A percentile compares a stretch with the other conserved stretches of the same genome.
Evolutionary conservation across 805 yeast genomes (phyloP).

Genomic region (Yamadazyma nakazawae): DNA sequence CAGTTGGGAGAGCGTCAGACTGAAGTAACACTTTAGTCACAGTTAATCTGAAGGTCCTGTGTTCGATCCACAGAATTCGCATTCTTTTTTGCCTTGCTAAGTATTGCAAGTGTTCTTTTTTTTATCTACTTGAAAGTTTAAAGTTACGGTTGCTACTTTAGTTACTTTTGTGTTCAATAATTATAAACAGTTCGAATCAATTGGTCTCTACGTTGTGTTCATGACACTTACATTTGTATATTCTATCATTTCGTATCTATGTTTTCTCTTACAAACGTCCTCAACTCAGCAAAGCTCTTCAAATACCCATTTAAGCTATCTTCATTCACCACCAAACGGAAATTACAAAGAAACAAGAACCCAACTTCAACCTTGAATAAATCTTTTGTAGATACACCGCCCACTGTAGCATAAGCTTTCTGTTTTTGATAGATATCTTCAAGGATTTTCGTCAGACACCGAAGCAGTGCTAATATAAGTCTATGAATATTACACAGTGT

Average conservation of each 20-base stretch:
- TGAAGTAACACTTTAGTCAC: slow-evolving; percentile 31
- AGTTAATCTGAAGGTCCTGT: slow-evolving; percentile 77
- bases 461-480: slow-evolving; percentile 35
- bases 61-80: slow-evolving; percentile 83
- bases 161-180: no score
- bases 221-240: neutral
- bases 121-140: no score
- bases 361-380: slow-evolving; percentile 38
- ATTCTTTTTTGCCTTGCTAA: slow-evolving; percentile 22
- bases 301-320: slow-evolving; percentile 31
- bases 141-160: no score
- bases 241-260: neutral
- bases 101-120: no score
- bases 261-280: slow-evolving; percentile 19
- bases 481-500: slow-evolving; percentile 36
- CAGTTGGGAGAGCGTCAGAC: slow-evolving; percentile 40
- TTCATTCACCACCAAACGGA: slow-evolving; percentile 36
- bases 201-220: neutral
- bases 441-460: slow-evolving; percentile 40
- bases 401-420: slow-evolving; percentile 39
- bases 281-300: slow-evolving; percentile 28
- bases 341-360: slow-evolving; percentile 38
- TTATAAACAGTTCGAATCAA: no score
- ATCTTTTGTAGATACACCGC: slow-evolving; percentile 38
- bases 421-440: slow-evolving; percentile 44